These are phyloP conservation scores for Sarocladium strictum DNA, from an alignment of 2,329 filamentous ascomycete species.

Conservation along the genomic window DNA sequence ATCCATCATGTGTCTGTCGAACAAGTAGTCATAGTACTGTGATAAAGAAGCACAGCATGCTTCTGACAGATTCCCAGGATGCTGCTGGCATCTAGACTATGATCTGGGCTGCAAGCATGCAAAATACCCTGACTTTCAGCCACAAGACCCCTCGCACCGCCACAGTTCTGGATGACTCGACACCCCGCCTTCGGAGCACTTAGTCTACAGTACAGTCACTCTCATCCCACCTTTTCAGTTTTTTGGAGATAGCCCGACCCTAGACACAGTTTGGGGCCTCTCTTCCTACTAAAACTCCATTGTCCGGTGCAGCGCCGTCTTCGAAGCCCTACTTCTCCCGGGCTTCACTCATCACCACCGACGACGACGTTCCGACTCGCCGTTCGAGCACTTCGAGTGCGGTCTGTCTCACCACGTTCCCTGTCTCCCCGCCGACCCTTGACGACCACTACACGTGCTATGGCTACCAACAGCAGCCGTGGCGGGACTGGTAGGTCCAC, in stretches of 20 bases:
- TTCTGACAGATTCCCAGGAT: no score
- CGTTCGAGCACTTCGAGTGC: conserved; percentile 52
- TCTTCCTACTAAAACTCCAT: neutral
- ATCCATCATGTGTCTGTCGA: no score
- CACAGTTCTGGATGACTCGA: conserved; percentile 1
- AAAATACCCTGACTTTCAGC: neutral
- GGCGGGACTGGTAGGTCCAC: conserved; percentile 36
- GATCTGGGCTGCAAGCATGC: no score
- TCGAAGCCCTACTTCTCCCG: conserved; percentile 26
- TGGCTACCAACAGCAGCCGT: conserved; percentile 53
- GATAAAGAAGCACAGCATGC: no score
- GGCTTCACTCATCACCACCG: conserved; percentile 31
- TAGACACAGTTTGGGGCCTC: neutral
- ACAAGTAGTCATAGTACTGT: no score
- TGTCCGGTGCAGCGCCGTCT: conserved; percentile 13
- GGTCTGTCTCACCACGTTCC: conserved; percentile 46
- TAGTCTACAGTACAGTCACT: no score
- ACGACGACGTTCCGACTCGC: conserved; percentile 44
- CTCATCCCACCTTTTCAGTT: conserved; percentile 5
- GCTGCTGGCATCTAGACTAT: no score
- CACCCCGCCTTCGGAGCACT: conserved; percentile 5
- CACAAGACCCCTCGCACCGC: conserved; percentile 4
- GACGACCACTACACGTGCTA: conserved; percentile 35
- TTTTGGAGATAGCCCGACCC: conserved; percentile 4
- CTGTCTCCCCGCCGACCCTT: conserved; percentile 40